A percentile compares a stretch with the other conserved stretches of the same genome.
These are phyloP conservation scores for Pythium diclinum DNA, from an alignment of 352 stramenopile genomes.

Conservation along the genomic window DNA sequence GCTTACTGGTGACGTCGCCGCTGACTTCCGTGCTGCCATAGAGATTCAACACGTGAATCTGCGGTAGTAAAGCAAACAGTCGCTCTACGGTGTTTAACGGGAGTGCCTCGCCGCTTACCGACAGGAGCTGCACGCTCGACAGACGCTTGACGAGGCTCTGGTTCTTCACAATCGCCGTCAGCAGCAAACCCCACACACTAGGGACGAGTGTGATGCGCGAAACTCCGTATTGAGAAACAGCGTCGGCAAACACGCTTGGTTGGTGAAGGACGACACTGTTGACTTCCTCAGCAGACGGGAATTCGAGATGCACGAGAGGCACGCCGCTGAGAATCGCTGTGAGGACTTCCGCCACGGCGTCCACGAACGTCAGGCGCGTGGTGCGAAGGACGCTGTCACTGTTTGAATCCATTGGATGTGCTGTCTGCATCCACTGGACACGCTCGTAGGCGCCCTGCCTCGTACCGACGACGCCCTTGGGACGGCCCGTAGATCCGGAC, in stretches of 20 bases:
- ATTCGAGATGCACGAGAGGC: conserved; percentile 40
- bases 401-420: conserved; percentile 32
- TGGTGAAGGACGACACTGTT: conserved; percentile 39
- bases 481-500: conserved; percentile 45
- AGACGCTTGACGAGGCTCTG: not conserved
- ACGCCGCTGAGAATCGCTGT: conserved; percentile 39
- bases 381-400: conserved; percentile 39
- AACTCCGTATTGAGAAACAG: conserved; percentile 21
- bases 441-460: conserved; percentile 37
- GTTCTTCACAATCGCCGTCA: conserved; percentile 18
- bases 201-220: conserved; percentile 50
- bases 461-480: conserved; percentile 50
- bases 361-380: conserved; percentile 38
- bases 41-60: conserved; percentile 47
- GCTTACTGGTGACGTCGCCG: conserved; percentile 50
- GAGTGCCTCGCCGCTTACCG: conserved; percentile 56
- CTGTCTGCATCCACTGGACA: conserved; percentile 47
- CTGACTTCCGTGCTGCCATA: conserved; percentile 69
- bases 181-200: conserved; percentile 46
- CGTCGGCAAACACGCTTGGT: conserved; percentile 28
- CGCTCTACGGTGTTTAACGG: conserved; percentile 27
- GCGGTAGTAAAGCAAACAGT: conserved; percentile 25
- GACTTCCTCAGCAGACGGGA: not conserved
- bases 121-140: conserved; percentile 34
- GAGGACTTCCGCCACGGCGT: conserved; percentile 57